Evolutionary conservation across 2,329 filamentous ascomycete genomes (phyloP).

Genomic region (Aspergillus versicolor): DNA sequence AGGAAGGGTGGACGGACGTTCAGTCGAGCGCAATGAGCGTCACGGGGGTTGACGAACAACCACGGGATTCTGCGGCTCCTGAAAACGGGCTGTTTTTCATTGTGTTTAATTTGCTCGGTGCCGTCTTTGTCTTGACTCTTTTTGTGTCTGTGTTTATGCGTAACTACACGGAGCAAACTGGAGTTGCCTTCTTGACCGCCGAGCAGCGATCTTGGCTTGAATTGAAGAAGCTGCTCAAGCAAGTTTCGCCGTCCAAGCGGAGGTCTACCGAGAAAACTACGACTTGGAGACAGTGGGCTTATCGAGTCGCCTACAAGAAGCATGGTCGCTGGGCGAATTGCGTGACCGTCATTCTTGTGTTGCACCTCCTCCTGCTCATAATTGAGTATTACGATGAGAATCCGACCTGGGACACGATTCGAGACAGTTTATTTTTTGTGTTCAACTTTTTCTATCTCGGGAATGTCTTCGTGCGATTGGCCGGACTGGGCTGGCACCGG

Average conservation of each 20-base stretch:
- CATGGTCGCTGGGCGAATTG: constrained; percentile 85
- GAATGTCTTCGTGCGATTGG: constrained; percentile 80
- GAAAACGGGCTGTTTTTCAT: constrained; percentile 94
- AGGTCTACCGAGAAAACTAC: constrained; percentile 75
- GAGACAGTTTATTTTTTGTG: constrained; percentile 74
- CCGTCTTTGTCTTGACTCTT: constrained; percentile 92
- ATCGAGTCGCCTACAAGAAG: constrained; percentile 90
- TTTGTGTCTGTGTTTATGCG: constrained; percentile 99
- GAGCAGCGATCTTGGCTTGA: constrained; percentile 98
- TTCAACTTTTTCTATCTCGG: constrained; percentile 80
- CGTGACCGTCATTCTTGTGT: constrained; percentile 74
- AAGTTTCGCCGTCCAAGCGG: constrained; percentile 92
- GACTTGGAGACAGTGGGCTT: constrained; percentile 89
- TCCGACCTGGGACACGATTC: constrained; percentile 64
- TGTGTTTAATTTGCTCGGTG: constrained; percentile 91
- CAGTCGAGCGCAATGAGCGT: constrained; percentile 81
- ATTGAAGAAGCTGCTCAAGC: constrained; percentile 82
- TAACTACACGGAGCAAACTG: constrained; percentile 98
- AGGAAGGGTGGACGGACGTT: constrained; percentile 97
- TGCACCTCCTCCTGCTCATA: constrained; percentile 81
- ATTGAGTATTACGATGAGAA: constrained; percentile 82
- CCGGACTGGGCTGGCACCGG: constrained; percentile 86
- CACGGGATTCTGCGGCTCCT: constrained; percentile 65
- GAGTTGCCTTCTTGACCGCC: constrained; percentile 90
- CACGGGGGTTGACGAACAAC: constrained; percentile 72